Evolutionary conservation across 179 eudicot genomes (phyloP).

Genomic region (Gypsophila paniculata): DNA sequence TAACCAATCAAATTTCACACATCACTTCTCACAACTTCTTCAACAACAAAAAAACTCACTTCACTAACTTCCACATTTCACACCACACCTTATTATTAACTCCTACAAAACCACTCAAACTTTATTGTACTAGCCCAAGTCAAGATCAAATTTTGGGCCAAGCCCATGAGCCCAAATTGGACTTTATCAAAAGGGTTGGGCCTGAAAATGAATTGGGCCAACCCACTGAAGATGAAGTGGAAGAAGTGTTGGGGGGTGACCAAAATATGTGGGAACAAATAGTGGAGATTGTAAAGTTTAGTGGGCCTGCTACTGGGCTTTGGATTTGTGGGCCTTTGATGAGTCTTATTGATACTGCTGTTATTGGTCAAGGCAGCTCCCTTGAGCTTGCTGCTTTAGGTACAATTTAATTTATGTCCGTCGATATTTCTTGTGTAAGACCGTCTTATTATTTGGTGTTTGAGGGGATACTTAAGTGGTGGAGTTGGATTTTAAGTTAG

Average conservation of each 20-base stretch:
- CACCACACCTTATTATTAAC: not conserved
- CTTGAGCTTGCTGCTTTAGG: constrained; percentile 97
- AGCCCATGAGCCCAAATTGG: constrained; percentile 20
- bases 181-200: not conserved
- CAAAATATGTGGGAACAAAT: constrained; percentile 66
- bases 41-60: constrained; percentile 13
- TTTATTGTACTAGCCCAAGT: constrained; percentile 30
- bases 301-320: constrained; percentile 90
- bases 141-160: constrained; percentile 23
- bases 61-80: not conserved
- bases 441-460: not conserved
- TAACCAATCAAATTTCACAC: not conserved
- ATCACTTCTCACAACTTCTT: not conserved
- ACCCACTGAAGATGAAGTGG: constrained; percentile 1
- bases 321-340: constrained; percentile 94
- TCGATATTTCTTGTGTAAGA: not conserved
- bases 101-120: constrained; percentile 2
- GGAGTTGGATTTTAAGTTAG: no score
- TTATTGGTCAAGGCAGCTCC: constrained; percentile 89
- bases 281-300: constrained; percentile 72
- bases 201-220: not conserved
- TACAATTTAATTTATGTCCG: constrained; percentile 10
- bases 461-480: no score
- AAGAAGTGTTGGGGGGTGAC: constrained; percentile 31
- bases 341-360: constrained; percentile 96